These are phyloP conservation scores for Phytophthora rubi DNA, from an alignment of 352 stramenopile species.

Conservation along the genomic window DNA sequence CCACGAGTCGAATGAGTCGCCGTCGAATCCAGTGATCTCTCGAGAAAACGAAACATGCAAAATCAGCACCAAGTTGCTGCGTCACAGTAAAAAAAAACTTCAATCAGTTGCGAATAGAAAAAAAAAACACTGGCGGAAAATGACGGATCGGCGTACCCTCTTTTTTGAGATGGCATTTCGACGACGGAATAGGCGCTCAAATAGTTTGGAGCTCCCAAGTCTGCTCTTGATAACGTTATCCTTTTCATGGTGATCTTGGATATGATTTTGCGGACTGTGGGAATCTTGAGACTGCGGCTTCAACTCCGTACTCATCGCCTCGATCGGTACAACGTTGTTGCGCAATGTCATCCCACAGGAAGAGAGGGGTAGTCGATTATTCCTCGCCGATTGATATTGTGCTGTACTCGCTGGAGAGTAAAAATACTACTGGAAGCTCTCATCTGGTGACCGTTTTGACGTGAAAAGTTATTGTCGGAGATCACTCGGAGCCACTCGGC, in stretches of 20 bases:
- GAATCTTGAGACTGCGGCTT: not conserved
- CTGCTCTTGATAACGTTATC: not conserved
- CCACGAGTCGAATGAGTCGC: conserved; percentile 51
- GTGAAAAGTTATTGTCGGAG: conserved; percentile 1
- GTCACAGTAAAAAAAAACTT: not conserved
- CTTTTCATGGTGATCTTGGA: not conserved
- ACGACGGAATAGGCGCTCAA: not conserved
- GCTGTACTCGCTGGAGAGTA: not conserved
- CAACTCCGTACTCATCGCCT: not conserved
- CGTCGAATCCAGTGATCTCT: conserved; percentile 56
- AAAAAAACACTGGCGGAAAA: not conserved
- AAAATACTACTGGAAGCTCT: not conserved
- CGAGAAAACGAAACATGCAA: conserved; percentile 52
- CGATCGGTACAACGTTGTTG: conserved; percentile 2
- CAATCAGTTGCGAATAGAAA: not conserved
- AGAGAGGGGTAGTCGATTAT: no score
- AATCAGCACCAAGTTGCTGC: conserved; percentile 51
- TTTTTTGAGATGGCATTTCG: conserved; percentile 18
- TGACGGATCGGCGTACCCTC: not conserved
- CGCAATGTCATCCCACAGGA: not conserved
- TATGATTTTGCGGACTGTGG: not conserved
- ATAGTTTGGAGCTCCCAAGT: not conserved
- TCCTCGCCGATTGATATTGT: no score
- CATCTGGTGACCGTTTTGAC: not conserved
- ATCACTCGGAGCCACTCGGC: not conserved